These are phyloP conservation scores for Ceriops tagal DNA, from an alignment of 345 rosid genomes.

Conservation along the genomic window DNA sequence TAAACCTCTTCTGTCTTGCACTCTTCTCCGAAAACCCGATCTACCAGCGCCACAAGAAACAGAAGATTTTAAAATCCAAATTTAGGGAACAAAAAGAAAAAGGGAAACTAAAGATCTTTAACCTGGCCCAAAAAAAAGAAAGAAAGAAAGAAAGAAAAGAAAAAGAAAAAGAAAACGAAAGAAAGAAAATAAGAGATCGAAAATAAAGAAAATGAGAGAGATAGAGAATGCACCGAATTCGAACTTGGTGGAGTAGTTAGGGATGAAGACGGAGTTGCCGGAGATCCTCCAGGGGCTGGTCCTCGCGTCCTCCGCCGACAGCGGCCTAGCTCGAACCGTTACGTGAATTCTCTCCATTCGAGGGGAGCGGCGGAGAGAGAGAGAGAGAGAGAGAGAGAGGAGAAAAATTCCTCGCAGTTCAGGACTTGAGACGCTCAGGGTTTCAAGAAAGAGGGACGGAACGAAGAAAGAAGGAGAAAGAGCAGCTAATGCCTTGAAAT, in stretches of 20 bases:
- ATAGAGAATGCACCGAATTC: conserved; percentile 56
- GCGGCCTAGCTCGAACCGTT: conserved; percentile 73
- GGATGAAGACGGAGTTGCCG: conserved; percentile 57
- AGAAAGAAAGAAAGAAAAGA: no score
- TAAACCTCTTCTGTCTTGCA: conserved; percentile 66
- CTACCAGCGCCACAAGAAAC: conserved; percentile 24
- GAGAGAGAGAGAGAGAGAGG: background rate
- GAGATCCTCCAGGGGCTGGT: conserved; percentile 80
- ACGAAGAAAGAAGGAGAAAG: no score
- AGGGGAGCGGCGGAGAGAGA: background rate
- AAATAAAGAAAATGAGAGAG: background rate
- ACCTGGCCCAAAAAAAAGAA: background rate
- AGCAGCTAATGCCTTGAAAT: no score
- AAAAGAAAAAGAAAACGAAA: background rate
- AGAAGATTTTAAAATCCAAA: background rate
- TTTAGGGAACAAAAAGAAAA: background rate
- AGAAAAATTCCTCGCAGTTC: no score
- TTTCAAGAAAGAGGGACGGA: no score
- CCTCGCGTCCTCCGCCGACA: conserved; percentile 69
- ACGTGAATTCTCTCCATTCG: conserved; percentile 88
- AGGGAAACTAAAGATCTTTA: background rate
- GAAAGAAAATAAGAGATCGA: background rate
- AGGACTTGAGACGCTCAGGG: no score
- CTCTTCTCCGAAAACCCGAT: conserved; percentile 60
- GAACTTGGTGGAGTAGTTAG: conserved; percentile 51